Conservation (phyloP, 306 rosid genomes). For the Crotalaria pallida region DNA sequence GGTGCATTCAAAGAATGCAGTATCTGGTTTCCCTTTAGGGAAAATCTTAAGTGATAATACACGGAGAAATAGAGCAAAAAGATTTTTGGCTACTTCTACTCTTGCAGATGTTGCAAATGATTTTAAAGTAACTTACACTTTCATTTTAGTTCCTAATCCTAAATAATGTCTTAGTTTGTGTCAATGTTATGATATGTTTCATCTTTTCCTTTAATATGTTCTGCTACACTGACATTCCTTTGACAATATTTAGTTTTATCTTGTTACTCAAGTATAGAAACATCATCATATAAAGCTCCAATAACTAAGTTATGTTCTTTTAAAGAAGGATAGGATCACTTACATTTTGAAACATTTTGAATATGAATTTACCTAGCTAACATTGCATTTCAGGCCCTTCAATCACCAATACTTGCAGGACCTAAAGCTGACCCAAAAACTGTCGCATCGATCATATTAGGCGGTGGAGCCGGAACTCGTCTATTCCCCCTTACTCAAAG, state of each 20-base stretch:
- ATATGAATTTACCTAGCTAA: not conserved
- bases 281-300: not conserved
- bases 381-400: constrained; percentile 35
- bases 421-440: constrained; percentile 35
- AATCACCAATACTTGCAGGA: constrained; percentile 30
- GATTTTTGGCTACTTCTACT: constrained; percentile 28
- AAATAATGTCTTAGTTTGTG: not conserved
- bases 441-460: constrained; percentile 47
- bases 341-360: constrained; percentile 12
- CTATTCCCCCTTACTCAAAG: constrained; percentile 49
- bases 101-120: constrained; percentile 43
- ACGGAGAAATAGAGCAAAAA: constrained; percentile 23
- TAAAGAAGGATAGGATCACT: not conserved
- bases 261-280: not conserved
- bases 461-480: constrained; percentile 59
- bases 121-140: constrained; percentile 30
- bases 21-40: constrained; percentile 14
- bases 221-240: not conserved
- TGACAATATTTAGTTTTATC: not conserved
- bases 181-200: not conserved
- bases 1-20: constrained; percentile 26
- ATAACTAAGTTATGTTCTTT: not conserved
- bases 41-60: constrained; percentile 7
- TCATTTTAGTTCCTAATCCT: not conserved
- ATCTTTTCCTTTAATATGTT: not conserved